Base-by-base conservation (phyloP, 2,329 filamentous ascomycete genomes). In the Claviceps lovelessii region DNA sequence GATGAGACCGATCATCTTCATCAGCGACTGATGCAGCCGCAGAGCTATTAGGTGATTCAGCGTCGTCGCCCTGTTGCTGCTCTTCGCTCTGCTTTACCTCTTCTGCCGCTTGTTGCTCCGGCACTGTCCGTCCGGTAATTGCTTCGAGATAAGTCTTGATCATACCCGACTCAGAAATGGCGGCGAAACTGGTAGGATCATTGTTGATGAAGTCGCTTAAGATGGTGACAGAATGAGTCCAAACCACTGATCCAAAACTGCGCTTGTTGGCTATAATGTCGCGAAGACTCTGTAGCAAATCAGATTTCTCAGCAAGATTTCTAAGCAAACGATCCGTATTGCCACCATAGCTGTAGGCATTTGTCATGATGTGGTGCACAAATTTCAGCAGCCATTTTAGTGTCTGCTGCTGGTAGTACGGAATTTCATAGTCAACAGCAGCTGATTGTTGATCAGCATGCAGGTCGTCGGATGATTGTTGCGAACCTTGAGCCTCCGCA, bases 181-280 rank as follows among this genome's bases (percentile, higher is more conserved):
- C 89, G 33, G 89, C 86, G 67, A 95, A 98, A 68, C 93, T 98
- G 0, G 93, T 98, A 0, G 93, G 93, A 64, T 98, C 93, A 65
- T 97, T 96, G 70, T 99, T 94, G 63, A 99, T 95, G 69, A 98
- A 98, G 62, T 89, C 91, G 65, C 88, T 93, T 52, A 98, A 75
- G 55, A 96, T 91, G 54, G 85, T 90, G 58, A 95, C 88, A 7
- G 90, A 86, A 66, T 90, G 90, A 51, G 90, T 95, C 93, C 93
- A 99, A 5, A 97, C 89, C 56, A 93, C 85, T 2, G 91, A 93
- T 13, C 93, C 93, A 66, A 90, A 99, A 42, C 84, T 76, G 53
- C 76, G 76, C 42, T 87, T 84, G 62, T 95, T 86, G 59, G 85
- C 83, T 59, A 96, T 86, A 49, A 98, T 88, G 42, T 83, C 78